Percentiles rank a stretch among this genome's conserved stretches.
Evolutionary conservation across 2,329 filamentous ascomycete species (phyloP).

Genomic region (Malbranchea zuffiana): DNA sequence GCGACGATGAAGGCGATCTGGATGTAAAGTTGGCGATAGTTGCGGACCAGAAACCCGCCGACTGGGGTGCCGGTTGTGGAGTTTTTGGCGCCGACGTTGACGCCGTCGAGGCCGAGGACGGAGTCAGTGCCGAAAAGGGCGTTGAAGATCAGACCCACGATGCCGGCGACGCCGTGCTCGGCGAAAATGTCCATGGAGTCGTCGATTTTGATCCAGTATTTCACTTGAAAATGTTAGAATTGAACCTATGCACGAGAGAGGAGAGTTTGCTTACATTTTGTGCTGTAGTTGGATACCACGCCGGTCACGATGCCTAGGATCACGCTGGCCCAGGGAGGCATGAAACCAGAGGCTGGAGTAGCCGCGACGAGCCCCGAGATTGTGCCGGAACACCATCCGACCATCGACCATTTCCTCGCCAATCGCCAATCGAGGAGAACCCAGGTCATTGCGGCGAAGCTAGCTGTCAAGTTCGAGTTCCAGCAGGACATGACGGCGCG

Average conservation of each 20-base stretch:
- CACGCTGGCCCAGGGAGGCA: conserved; percentile 56
- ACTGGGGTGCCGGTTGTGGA: conserved; percentile 28
- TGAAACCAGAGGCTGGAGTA: conserved; percentile 70
- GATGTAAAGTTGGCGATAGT: conserved; percentile 61
- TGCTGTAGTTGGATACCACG: conserved; percentile 69
- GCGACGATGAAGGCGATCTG: conserved; percentile 59
- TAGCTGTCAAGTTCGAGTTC: conserved; percentile 90
- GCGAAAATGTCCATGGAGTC: conserved; percentile 87
- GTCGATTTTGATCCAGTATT: conserved; percentile 67
- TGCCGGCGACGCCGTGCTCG: conserved; percentile 75
- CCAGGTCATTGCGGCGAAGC: conserved; percentile 88
- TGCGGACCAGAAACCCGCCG: conserved; percentile 60
- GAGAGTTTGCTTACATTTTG: conserved; percentile 64
- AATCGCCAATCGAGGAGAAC: conserved; percentile 91
- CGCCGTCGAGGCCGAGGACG: conserved; percentile 63
- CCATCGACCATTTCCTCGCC: conserved; percentile 86
- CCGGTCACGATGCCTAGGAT: conserved; percentile 52
- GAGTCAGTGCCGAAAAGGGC: conserved; percentile 65
- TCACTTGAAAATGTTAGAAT: no score
- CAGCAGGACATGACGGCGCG: conserved; percentile 94
- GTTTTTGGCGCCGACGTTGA: conserved; percentile 38
- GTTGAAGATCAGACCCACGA: conserved; percentile 68
- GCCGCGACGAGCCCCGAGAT: conserved; percentile 83
- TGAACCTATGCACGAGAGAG: no score
- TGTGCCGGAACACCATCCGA: conserved; percentile 83